Evolutionary conservation across 768 basidiomycete species (phyloP), one percentile per base, ranked within the genome.

Genomic region (Phallus indusiatus): DNA sequence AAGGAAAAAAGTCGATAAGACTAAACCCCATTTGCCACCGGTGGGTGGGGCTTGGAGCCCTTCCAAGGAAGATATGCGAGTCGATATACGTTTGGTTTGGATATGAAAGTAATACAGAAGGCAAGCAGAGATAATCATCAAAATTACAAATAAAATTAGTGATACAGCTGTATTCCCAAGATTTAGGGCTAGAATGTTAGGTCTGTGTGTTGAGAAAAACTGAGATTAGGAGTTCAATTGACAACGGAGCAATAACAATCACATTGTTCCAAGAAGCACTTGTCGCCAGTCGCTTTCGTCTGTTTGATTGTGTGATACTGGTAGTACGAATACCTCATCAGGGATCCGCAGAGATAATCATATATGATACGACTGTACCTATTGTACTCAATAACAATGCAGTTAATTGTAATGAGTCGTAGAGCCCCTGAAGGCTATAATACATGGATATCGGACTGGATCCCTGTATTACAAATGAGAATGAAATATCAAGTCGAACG

Each of bases 111-210:
- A 76, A 67, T 75, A 85, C 6, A 90, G 74, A 11, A 85, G 72
- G 18, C 73, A 66, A 2, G 79, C 70, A 33, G 83, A 73, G 35
- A 88, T 66, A 35, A 69, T 58, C 73, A 86, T 79, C 62, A 88
- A 80, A 35, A 84, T 67, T 21, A 79, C 57, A 21, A 92, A 76
- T 63, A 84, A 80, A 22, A 85, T 63, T 5, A 88, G 70, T 0
- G 86, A 83, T 14, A 78, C 71, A 17, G 84, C 71, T 5, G 81
- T 78, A 0, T 83, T 76, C 0, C 81, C 82, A 59, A 91, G 83
- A 67, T 90, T 89, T 55, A 90, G 73, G 10, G 87, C 87, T 37
- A 90, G 72, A 18, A 88, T 66, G 61, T 88, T 88, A 2, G 88
- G 88, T 61, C 88, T 86, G 60, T 14, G 51, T 28, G 28, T 28